These are phyloP conservation scores for Ocimum tenuiflorum DNA, from an alignment of 257 asterid genomes.

Conservation along the genomic window DNA sequence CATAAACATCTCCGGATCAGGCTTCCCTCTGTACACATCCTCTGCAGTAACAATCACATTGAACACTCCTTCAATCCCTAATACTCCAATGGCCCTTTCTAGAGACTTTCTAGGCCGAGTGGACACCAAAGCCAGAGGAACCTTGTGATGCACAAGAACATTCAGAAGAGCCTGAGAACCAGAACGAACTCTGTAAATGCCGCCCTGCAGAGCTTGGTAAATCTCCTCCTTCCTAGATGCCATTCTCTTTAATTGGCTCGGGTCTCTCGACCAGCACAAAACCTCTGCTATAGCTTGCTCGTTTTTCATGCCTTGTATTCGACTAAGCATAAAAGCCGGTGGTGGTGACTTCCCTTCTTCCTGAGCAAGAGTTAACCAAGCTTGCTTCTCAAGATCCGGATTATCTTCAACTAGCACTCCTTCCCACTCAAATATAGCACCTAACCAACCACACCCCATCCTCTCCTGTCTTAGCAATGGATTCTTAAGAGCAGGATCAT, in stretches of 20 bases:
- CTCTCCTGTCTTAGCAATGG: slow-evolving; percentile 89
- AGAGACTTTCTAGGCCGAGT: slow-evolving; percentile 70
- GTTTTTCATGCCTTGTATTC: slow-evolving; percentile 91
- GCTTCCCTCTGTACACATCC: slow-evolving; percentile 87
- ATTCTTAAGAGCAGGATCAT: slow-evolving; percentile 66
- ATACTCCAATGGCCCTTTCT: slow-evolving; percentile 52
- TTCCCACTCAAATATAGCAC: slow-evolving; percentile 93
- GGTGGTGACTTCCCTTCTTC: slow-evolving; percentile 88
- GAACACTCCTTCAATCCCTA: slow-evolving; percentile 69
- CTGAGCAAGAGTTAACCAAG: slow-evolving; percentile 73
- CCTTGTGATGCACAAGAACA: slow-evolving; percentile 57
- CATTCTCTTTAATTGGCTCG: slow-evolving; percentile 51
- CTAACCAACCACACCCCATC: slow-evolving; percentile 96
- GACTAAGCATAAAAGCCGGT: slow-evolving; percentile 58
- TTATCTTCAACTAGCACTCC: slow-evolving; percentile 81
- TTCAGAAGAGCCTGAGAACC: slow-evolving; percentile 77
- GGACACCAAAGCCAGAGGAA: slow-evolving; percentile 93
- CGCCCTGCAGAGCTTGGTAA: slow-evolving; percentile 71
- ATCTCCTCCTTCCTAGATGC: slow-evolving; percentile 76
- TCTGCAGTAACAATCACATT: slow-evolving; percentile 72
- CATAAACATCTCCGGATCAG: slow-evolving; percentile 92
- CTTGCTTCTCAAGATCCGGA: slow-evolving; percentile 80
- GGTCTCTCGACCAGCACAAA: slow-evolving; percentile 95
- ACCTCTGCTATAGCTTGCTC: slow-evolving; percentile 96
- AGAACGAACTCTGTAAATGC: slow-evolving; percentile 61